These are phyloP conservation scores for Pholiota conissans DNA, from an alignment of 768 basidiomycete species.

Conservation along the genomic window DNA sequence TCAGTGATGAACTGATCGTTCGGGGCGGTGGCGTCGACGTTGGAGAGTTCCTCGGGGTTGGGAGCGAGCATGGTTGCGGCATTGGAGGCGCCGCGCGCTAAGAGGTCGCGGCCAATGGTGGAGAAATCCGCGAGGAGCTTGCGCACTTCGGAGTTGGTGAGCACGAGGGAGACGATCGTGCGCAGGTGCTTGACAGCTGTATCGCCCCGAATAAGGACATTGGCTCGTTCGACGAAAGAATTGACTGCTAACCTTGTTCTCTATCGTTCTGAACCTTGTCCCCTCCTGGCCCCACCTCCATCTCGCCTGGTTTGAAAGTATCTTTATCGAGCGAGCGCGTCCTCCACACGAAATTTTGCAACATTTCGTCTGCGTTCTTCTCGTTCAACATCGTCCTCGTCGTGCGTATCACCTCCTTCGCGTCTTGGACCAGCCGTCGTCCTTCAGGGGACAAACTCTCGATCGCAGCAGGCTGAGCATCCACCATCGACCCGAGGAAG, in stretches of 20 bases:
- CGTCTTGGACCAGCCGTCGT: conserved; percentile 71
- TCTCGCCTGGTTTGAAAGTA: conserved; percentile 10
- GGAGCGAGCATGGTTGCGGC: conserved; percentile 73
- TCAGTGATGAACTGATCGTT: conserved; percentile 63
- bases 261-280: conserved; percentile 57
- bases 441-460: conserved; percentile 76
- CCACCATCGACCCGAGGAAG: conserved; percentile 65
- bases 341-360: conserved; percentile 90
- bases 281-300: conserved; percentile 44
- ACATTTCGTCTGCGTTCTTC: conserved; percentile 89
- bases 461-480: conserved; percentile 57
- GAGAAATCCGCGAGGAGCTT: conserved; percentile 83
- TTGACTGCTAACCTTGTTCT: conserved; percentile 51
- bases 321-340: conserved; percentile 52
- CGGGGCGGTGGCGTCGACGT: conserved; percentile 72
- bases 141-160: conserved; percentile 92
- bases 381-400: conserved; percentile 67
- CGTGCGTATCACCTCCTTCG: conserved; percentile 79
- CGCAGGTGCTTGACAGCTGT: conserved; percentile 85
- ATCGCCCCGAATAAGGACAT: background rate
- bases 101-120: conserved; percentile 79
- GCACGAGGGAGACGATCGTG: conserved; percentile 80
- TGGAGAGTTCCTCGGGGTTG: conserved; percentile 54
- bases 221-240: conserved; percentile 45
- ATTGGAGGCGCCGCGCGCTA: conserved; percentile 71